phyloP scores from a whole-genome alignment of 345 rosid species.

The Rhodomyrtus tomentosa region DNA sequence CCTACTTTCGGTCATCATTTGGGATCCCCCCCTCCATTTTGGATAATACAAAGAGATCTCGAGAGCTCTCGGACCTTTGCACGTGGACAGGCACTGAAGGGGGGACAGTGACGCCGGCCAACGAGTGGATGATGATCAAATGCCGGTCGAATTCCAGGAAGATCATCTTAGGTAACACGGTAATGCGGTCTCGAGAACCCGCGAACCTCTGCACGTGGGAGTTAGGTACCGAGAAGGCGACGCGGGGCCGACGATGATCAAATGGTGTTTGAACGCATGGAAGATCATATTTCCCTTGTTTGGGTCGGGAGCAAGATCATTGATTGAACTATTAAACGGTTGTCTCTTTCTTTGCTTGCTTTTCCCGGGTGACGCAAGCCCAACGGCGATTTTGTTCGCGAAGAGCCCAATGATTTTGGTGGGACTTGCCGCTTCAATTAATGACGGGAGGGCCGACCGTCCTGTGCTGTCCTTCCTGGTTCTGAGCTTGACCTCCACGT shows the following conservation, averaged over 20 bases:
- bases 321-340: not conserved
- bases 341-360: not conserved
- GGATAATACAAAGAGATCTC: not conserved
- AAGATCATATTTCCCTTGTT: not conserved
- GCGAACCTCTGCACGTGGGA: no score
- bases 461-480: not conserved
- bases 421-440: not conserved
- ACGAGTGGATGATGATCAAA: not conserved
- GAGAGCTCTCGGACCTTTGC: no score
- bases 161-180: no score
- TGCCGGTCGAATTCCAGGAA: not conserved
- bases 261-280: not conserved
- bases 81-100: no score
- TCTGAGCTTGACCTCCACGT: not conserved
- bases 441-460: not conserved
- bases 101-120: not conserved
- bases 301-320: not conserved
- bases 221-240: no score
- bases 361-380: not conserved
- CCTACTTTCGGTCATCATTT: not conserved
- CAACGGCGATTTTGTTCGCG: not conserved
- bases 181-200: no score
- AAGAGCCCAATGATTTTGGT: not conserved
- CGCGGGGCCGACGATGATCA: no score
- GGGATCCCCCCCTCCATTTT: not conserved